Evolutionary conservation across 495 filamentous ascomycete species (phyloP), one percentile per base, ranked within the genome.

Genomic region (Elasticomyces elasticus): DNA sequence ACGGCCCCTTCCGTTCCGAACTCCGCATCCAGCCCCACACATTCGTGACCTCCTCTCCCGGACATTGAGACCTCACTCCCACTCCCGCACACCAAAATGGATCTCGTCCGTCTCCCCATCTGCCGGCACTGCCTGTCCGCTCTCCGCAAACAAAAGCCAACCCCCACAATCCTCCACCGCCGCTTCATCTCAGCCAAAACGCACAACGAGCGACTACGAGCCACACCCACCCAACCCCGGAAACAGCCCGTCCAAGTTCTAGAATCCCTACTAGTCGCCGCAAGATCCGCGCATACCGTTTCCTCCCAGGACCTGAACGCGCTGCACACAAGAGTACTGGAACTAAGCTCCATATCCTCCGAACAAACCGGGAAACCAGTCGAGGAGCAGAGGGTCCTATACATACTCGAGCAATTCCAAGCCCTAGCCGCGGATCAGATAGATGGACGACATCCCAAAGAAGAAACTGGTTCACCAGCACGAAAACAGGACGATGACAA

Each of bases 331-430:
- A 53, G 58, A 38, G 49, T 61, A 19, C 10, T 33, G 7, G 45
- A 57, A n/a, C 58, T 61, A 22, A n/a, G 48, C 20, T 40, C 22
- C 43, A 40, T 49, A 20, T 42, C 46, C 10, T 27, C 57, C 1
- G 20, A 49, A 23, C 53, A 56, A 28, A 42, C 48, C n/a, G 33
- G 37, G 2, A 33, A 49, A 17, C 13, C 59, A 6, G 58, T 59
- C 15, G 20, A 30, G 12, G 62, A 64, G 45, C 43, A 61, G 41
- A 41, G 49, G 9, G 40, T 58, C 23, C 41, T 64, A 0, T 49
- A 58, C 28, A 59, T 59, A 0, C 52, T 64, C 24, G 49, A 56
- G 25, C 50, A 61, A 17, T 33, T 53, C 25, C 28, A 55, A 20
- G 35, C 38, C 1, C 13, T 61, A 9, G 58, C 59, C 5, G n/a